Conservation (phyloP, 768 basidiomycete species). For the Suillus tomentosus region DNA sequence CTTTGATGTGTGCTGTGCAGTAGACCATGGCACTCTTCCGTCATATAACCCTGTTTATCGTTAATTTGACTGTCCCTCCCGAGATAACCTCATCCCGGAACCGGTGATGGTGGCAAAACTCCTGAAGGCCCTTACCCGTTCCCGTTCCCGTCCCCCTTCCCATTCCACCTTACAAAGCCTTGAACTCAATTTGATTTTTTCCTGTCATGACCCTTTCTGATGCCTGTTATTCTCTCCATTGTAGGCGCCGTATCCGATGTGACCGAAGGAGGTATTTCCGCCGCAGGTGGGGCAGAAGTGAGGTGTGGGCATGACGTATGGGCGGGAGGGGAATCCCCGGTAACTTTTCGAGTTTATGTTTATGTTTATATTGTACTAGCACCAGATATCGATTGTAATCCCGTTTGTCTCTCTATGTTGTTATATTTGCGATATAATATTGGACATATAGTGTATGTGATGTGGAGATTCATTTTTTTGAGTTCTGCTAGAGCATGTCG, state of each 20-base stretch:
- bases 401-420: not conserved
- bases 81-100: conserved; percentile 1
- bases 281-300: not conserved
- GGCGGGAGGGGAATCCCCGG: too few species aligned
- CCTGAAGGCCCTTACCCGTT: not conserved
- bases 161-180: conserved; percentile 4
- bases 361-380: not conserved
- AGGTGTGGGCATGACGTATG: not conserved
- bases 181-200: conserved; percentile 4
- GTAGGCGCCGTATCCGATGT: not conserved
- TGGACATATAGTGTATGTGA: too few species aligned
- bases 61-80: conserved; percentile 1
- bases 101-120: conserved; percentile 3
- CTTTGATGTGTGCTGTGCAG: not conserved
- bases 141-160: not conserved
- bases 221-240: not conserved
- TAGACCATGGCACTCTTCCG: not conserved
- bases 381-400: not conserved
- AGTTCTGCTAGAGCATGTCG: too few species aligned
- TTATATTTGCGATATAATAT: too few species aligned
- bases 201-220: not conserved
- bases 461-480: not conserved
- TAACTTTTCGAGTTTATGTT: not conserved
- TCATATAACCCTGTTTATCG: conserved; percentile 1
- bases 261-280: conserved; percentile 2